phyloP scores from a whole-genome alignment of 371 early-diverging fungal species.

The Circinella minor region DNA sequence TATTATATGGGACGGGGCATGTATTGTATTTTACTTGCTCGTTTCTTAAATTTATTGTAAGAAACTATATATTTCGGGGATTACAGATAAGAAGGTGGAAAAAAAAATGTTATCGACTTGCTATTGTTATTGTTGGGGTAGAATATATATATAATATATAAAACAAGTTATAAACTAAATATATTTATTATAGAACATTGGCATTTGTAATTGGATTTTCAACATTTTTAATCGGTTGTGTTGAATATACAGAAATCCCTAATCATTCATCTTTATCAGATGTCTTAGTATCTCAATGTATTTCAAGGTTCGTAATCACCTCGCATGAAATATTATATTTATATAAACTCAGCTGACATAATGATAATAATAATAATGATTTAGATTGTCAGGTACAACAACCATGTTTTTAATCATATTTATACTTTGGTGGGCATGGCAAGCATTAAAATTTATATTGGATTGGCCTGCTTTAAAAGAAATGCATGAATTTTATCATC shows the following conservation, averaged over 20 bases:
- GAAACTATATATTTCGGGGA: slow-evolving; percentile 23
- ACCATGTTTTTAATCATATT: slow-evolving; percentile 63
- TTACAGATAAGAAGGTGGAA: too few relatives aligned
- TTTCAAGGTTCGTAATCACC: slow-evolving; percentile 44
- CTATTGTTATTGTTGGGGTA: too few relatives aligned
- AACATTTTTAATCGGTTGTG: slow-evolving; percentile 86
- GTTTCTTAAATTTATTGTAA: slow-evolving; percentile 76
- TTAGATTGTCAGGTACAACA: slow-evolving; percentile 47
- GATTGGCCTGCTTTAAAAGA: slow-evolving; percentile 77
- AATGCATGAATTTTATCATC: slow-evolving; percentile 85
- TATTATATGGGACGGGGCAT: slow-evolving; percentile 87
- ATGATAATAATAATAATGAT: too few relatives aligned
- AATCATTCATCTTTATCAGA: slow-evolving; percentile 69
- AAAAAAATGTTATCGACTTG: too few relatives aligned
- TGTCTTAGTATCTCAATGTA: slow-evolving; percentile 80
- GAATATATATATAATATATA: too few relatives aligned
- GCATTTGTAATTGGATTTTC: slow-evolving; percentile 89
- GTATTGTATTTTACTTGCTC: slow-evolving; percentile 72
- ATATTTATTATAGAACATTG: slow-evolving; percentile 61
- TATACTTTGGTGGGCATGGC: slow-evolving; percentile 75
- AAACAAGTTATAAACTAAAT: not conserved
- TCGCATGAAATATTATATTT: not conserved
- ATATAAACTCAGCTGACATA: slow-evolving; percentile 5
- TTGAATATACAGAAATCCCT: slow-evolving; percentile 83
- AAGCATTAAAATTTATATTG: slow-evolving; percentile 66